Percentiles rank a stretch among this genome's conserved stretches.
Evolutionary conservation across 805 yeast genomes (phyloP).

Genomic region (Kuraishia cidri): DNA sequence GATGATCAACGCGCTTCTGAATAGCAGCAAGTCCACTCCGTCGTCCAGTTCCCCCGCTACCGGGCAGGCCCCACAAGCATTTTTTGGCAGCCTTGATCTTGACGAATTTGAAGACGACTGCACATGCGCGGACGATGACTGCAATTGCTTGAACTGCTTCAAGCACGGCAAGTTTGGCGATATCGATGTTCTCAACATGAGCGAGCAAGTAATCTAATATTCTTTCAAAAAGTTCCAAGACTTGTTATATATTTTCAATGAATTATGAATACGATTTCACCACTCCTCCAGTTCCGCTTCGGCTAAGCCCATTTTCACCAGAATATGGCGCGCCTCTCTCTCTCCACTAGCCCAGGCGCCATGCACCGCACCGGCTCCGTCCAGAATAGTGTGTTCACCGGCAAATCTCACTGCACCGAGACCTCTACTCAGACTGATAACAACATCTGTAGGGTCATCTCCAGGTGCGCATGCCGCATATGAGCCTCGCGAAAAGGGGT

Average conservation of each 20-base stretch:
- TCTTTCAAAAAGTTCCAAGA: too few species aligned
- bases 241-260: too few species aligned
- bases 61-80: too few species aligned
- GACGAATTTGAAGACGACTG: slow-evolving; percentile 17
- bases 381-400: slow-evolving; percentile 82
- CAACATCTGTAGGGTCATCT: slow-evolving; percentile 59
- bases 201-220: too few species aligned
- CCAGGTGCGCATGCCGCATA: slow-evolving; percentile 65
- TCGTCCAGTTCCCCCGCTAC: too few species aligned
- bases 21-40: too few species aligned
- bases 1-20: too few species aligned
- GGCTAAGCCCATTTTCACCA: slow-evolving; percentile 2
- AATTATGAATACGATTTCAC: too few species aligned
- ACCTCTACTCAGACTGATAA: slow-evolving; percentile 54
- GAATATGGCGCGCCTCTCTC: slow-evolving; percentile 17
- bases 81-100: slow-evolving; percentile 10
- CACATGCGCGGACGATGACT: slow-evolving; percentile 19
- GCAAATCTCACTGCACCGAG: slow-evolving; percentile 66
- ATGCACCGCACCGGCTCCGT: slow-evolving; percentile 88
- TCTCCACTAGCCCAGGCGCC: slow-evolving; percentile 81
- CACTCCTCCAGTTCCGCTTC: too few species aligned
- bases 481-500: slow-evolving; percentile 75
- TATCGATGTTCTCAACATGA: background rate
- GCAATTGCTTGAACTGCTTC: slow-evolving; percentile 20
- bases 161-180: slow-evolving; percentile 16